Evolutionary conservation across 176 grass and related monocot genomes (phyloP).

Genomic region (Secale cereale): DNA sequence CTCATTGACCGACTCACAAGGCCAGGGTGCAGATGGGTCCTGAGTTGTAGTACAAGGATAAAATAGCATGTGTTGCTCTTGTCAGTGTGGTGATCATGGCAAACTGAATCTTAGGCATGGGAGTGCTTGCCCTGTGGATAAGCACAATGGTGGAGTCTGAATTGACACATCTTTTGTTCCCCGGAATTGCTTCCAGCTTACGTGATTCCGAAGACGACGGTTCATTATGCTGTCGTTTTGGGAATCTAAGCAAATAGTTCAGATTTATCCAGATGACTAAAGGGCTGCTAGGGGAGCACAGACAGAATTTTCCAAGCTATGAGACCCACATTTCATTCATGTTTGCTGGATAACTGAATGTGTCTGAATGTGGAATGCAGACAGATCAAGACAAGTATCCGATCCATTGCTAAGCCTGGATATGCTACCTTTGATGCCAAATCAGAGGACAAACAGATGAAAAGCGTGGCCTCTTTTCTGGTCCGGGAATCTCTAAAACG

Average conservation of each 20-base stretch:
- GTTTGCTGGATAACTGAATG: background rate
- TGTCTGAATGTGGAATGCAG: background rate
- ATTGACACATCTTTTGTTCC: constrained; percentile 5
- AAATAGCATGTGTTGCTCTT: constrained; percentile 7
- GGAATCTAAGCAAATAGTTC: background rate
- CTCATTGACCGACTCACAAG: background rate
- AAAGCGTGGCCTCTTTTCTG: constrained; percentile 46
- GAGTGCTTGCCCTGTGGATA: constrained; percentile 9
- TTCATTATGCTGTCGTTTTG: background rate
- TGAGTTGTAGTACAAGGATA: background rate
- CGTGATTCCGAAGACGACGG: constrained; percentile 1
- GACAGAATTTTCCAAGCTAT: background rate
- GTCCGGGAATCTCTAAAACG: constrained; percentile 39
- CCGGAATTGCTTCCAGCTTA: constrained; percentile 1
- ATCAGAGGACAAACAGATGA: constrained; percentile 20
- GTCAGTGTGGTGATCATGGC: constrained; percentile 16
- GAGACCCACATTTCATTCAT: background rate
- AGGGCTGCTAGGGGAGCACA: background rate
- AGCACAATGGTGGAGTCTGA: constrained; percentile 18
- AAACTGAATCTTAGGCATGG: constrained; percentile 5
- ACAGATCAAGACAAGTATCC: constrained; percentile 28
- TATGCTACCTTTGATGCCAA: constrained; percentile 29
- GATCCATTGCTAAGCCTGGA: constrained; percentile 22
- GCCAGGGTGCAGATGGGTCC: background rate
- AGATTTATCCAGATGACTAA: constrained; percentile 23